phyloP scores from a whole-genome alignment of 2,329 filamentous ascomycete genomes.

The Phialocephala subalpina region DNA sequence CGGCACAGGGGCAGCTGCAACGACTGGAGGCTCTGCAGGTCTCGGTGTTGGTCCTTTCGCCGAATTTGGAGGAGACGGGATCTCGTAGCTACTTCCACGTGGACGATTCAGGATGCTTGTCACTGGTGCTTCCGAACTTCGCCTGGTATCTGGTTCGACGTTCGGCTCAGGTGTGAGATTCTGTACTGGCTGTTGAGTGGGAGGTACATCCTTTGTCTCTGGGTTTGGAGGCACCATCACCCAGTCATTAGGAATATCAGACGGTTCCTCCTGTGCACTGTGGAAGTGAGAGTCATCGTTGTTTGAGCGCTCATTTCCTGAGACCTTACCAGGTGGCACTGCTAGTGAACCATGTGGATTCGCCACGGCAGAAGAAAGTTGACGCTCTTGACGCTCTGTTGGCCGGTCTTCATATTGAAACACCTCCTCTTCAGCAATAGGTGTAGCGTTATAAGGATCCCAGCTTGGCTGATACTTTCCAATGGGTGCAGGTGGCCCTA shows the following conservation, averaged over 20 bases:
- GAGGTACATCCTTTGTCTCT: slow-evolving; percentile 14
- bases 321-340: slow-evolving; percentile 5
- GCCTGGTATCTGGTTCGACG: background rate
- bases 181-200: background rate
- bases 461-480: slow-evolving; percentile 47
- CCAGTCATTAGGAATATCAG: slow-evolving; percentile 34
- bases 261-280: slow-evolving; percentile 30
- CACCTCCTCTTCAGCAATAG: slow-evolving; percentile 49
- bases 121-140: background rate
- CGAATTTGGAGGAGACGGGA: slow-evolving; percentile 10
- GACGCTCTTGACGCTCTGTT: slow-evolving; percentile 19
- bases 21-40: slow-evolving; percentile 5
- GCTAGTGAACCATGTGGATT: background rate
- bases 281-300: slow-evolving; percentile 37
- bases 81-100: slow-evolving; percentile 31
- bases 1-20: background rate
- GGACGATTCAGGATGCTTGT: slow-evolving; percentile 34
- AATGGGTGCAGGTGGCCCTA: slow-evolving; percentile 43
- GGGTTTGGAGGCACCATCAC: slow-evolving; percentile 33
- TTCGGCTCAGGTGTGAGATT: background rate
- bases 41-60: background rate
- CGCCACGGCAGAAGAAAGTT: slow-evolving; percentile 8
- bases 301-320: slow-evolving; percentile 34
- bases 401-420: slow-evolving; percentile 41
- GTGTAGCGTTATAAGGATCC: slow-evolving; percentile 46